Percentiles rank a stretch among this genome's conserved stretches.
Conservation (phyloP, 2,329 filamentous ascomycete species). For the Fusarium azukiicola region DNA sequence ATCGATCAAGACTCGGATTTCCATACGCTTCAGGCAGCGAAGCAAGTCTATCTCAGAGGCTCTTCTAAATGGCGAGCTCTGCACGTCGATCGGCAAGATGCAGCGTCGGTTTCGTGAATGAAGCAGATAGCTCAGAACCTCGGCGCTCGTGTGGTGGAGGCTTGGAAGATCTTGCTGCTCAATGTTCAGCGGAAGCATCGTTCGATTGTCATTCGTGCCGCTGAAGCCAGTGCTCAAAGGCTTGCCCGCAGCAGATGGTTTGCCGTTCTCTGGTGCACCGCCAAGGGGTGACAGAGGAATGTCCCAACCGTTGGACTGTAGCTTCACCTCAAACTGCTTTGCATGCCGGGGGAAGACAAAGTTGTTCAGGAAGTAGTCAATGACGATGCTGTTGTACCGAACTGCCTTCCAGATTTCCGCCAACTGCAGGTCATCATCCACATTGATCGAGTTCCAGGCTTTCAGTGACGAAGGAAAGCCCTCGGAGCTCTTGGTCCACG, state of each 20-base stretch:
- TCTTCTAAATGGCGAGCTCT: constrained; percentile 67
- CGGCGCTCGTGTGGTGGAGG: constrained; percentile 81
- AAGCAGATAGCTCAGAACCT: constrained; percentile 81
- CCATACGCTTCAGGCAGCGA: constrained; percentile 20
- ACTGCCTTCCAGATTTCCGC: constrained; percentile 74
- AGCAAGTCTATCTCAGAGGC: constrained; percentile 59
- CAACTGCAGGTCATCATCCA: constrained; percentile 77
- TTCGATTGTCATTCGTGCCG: constrained; percentile 84
- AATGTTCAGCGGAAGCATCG: constrained; percentile 80
- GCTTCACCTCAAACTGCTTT: constrained; percentile 82
- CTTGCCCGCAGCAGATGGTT: constrained; percentile 24
- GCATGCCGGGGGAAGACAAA: constrained; percentile 84
- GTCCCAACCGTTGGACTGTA: constrained; percentile 86
- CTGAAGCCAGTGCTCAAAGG: constrained; percentile 84
- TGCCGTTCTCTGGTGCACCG: not conserved
- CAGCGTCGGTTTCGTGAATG: constrained; percentile 74
- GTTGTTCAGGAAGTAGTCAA: constrained; percentile 82
- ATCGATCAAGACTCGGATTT: constrained; percentile 80
- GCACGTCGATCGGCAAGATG: constrained; percentile 54
- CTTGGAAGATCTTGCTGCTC: constrained; percentile 78
- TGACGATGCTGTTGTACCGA: constrained; percentile 70
- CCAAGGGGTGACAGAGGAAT: constrained; percentile 71
- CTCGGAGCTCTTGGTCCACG: constrained; percentile 68
- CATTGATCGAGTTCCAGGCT: constrained; percentile 80
- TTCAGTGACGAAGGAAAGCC: constrained; percentile 71